phyloP scores from a whole-genome alignment of 495 filamentous ascomycete species.

The Cenococcum geophilum region DNA sequence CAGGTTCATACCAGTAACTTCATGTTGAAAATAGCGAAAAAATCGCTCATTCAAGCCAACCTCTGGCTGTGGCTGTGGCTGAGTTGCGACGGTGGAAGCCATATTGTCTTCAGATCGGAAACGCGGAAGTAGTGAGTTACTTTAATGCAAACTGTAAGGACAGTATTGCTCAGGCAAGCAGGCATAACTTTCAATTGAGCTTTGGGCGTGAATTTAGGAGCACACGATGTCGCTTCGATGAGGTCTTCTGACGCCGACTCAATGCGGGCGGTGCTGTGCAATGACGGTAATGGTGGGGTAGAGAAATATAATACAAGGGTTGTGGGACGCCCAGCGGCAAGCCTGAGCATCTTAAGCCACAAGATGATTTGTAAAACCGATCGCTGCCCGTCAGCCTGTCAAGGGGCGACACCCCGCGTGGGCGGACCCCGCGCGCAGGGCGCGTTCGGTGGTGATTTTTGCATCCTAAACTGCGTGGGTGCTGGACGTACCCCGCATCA shows the following conservation, averaged over 20 bases:
- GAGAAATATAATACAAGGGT: too few relatives aligned
- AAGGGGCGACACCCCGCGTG: too few relatives aligned
- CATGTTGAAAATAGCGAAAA: conserved; percentile 70
- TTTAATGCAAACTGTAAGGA: neutral
- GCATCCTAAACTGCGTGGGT: too few relatives aligned
- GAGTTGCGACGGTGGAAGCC: conserved; percentile 7
- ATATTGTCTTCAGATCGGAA: neutral
- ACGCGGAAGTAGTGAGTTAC: neutral
- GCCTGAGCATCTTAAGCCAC: too few relatives aligned
- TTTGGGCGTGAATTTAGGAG: neutral
- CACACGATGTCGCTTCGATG: neutral
- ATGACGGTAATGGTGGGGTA: neutral
- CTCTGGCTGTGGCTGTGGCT: conserved; percentile 34
- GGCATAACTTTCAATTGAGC: neutral
- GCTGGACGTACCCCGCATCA: too few relatives aligned
- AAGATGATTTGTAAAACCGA: too few relatives aligned
- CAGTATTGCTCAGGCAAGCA: neutral
- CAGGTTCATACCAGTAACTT: conserved; percentile 53
- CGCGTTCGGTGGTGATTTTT: too few relatives aligned
- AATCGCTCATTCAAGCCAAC: conserved; percentile 62
- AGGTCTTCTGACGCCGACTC: neutral
- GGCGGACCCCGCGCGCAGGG: too few relatives aligned
- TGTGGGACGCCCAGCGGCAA: too few relatives aligned
- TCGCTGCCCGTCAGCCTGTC: too few relatives aligned
- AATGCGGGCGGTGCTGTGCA: neutral